Evolutionary conservation across 1,139 yeast species (phyloP), one percentile per base, ranked within the genome.

Genomic region (Saccharomyces hybrid): DNA sequence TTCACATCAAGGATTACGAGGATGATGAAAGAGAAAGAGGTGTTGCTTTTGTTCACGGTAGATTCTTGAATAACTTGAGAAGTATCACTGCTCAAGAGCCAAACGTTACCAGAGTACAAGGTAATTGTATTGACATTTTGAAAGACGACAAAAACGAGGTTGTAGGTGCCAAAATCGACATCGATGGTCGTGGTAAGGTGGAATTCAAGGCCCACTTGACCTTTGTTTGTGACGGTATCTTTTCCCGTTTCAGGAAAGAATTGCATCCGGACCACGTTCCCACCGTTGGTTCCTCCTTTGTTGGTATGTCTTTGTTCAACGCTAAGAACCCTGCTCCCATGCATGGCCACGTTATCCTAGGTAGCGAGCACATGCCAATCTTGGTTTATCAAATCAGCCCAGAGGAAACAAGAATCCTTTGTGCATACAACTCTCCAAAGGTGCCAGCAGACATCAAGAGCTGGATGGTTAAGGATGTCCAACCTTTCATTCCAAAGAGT

Each of bases 31-130:
- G 78, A 49, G 88, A 86, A 47, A 74, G 83, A 62, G 97, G 97
- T 54, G 86, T 88, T 9, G 84, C 93, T 2, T 90, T 93, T 73
- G 96, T 89, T 64, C 98, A 93, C 69, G 99, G 99, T 16, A 84
- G 82, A 55, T 93, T 95, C 66, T 78, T 93, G 57, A 76, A 77
- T 72, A 89, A 88, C 65, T 75, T 93, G 62, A 79, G 99, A 62
- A 66, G 69, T 13, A 81, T 86, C n/a, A 91, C 87, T 42, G 75
- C 78, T 50, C 69, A 68, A 7, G 95, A 89, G 62, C 76, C 81
- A 38, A 86, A 86, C 65, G 87, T 91, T 19, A 84, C 90, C 3
- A 77, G 87, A 65, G 61, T 88, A 46, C 93, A 90, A 70, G 97
- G 95, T 23, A 88, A 87, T 13, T 98, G 87, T 14, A 81, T 83